Base-by-base conservation (phyloP, 148 eudicot species). In the Cornus kousa region DNA sequence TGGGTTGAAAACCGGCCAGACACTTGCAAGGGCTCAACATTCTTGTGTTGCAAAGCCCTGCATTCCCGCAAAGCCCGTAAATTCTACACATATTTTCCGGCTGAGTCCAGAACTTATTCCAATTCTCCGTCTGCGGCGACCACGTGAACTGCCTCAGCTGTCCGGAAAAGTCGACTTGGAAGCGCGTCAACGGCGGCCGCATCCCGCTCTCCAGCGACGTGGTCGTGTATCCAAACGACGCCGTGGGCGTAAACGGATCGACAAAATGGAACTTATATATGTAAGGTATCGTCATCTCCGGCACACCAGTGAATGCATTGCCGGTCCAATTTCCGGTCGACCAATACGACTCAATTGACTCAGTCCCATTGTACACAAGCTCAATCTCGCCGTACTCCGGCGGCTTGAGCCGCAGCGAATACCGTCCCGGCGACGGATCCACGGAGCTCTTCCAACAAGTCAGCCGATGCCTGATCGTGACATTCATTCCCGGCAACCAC, bases 401-500 rank as follows among this genome's bases (percentile, higher is more conserved):
- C 31, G 93, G 87, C 3, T 74, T 74, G 43, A 94, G 72, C 81
- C 91, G 72, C 78, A 94, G 85, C 20, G 93, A 86, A 46, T 83
- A 94, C 83, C 73, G 77, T 9, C 98, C 98, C 12, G 87, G 87
- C 2, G 88, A 70, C 2, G 98, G 98, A 78, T 94, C 95, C 62
- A 20, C 72, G 22, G 76, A 13, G 32, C 87, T 88, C 74, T 39
- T 79, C 97, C 98, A 94, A 43, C 87, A 81, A 7, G 87, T 85
- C 39, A 94, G 78, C 31, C 68, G 55, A n/a, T 70, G 69, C 7
- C 35, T 59, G 0, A 57, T 60, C 5, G 93, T 87, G 35, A 94
- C 48, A 66, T 94, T 91, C 97, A 92, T 89, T 17, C 92, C 97
- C 19, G 98, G 97, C 0, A 94, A 87, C 92, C 93, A 94, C 60